Conservation (phyloP, 2,329 filamentous ascomycete species). For the Epichloe aotearoae region DNA sequence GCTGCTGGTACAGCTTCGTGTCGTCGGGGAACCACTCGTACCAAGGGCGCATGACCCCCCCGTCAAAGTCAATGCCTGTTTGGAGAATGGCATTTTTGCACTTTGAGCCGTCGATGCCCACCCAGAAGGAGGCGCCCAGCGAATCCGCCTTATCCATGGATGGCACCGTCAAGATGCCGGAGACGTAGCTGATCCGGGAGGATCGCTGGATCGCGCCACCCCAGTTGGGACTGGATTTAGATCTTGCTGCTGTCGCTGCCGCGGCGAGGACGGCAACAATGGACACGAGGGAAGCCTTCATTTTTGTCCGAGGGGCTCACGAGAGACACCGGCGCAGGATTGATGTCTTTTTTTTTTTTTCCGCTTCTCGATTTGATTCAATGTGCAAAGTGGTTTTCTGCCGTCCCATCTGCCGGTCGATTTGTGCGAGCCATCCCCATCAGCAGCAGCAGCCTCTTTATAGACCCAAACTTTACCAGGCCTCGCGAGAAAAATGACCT, state of each 20-base stretch:
- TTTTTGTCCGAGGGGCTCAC: too few relatives aligned
- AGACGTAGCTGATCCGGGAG: background rate
- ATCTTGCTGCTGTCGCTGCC: background rate
- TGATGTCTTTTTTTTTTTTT: too few relatives aligned
- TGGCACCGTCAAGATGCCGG: background rate
- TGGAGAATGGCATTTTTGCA: background rate
- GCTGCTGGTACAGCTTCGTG: background rate
- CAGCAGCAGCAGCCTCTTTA: too few relatives aligned
- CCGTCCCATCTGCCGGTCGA: too few relatives aligned
- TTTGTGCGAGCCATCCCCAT: too few relatives aligned
- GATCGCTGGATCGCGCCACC: background rate
- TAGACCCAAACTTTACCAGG: too few relatives aligned
- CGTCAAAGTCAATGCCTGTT: background rate
- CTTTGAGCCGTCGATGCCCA: background rate
- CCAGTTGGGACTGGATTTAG: background rate
- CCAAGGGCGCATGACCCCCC: background rate
- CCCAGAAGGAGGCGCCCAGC: background rate
- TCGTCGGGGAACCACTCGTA: constrained; percentile 1
- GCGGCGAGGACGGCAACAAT: too few relatives aligned
- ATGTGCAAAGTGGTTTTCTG: too few relatives aligned
- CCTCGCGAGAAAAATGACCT: too few relatives aligned
- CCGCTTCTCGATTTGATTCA: too few relatives aligned
- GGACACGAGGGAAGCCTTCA: too few relatives aligned
- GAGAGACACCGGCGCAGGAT: too few relatives aligned
- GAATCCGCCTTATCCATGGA: background rate